phyloP scores from a whole-genome alignment of 225 moss, liverwort and hornwort species.

The Polytrichum formosum region DNA sequence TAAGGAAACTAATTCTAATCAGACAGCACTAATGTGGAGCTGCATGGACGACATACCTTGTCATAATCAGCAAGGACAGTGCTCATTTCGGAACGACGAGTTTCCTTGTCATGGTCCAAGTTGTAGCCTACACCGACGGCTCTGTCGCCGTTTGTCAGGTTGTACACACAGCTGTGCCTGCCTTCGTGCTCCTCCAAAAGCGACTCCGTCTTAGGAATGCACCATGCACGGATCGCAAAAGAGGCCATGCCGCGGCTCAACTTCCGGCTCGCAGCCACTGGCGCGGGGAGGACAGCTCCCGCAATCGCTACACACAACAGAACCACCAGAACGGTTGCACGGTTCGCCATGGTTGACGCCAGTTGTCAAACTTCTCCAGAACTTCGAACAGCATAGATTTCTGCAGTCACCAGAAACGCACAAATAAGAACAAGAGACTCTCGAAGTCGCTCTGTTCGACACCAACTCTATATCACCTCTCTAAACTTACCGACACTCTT shows the following conservation, averaged over 20 bases:
- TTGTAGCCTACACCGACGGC: constrained; percentile 80
- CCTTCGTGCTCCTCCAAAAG: constrained; percentile 64
- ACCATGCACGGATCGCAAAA: constrained; percentile 49
- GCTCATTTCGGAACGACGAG: constrained; percentile 52
- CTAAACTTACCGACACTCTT: no score
- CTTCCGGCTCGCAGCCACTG: constrained; percentile 15
- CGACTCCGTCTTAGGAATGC: constrained; percentile 62
- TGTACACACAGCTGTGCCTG: constrained; percentile 58
- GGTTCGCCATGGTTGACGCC: constrained; percentile 16
- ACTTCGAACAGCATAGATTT: no score
- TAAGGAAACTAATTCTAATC: background rate
- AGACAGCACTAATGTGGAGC: background rate
- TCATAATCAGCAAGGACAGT: constrained; percentile 63
- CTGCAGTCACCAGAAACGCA: no score
- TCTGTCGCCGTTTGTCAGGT: constrained; percentile 45
- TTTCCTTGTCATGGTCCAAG: constrained; percentile 56
- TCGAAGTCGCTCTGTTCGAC: no score
- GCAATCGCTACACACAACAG: constrained; percentile 2
- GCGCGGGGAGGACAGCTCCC: background rate
- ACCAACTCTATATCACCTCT: no score
- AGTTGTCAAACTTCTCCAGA: no score
- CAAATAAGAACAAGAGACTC: no score
- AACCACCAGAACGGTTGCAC: background rate
- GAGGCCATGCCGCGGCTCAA: constrained; percentile 22
- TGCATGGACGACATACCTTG: constrained; percentile 26